A percentile compares a stretch with the other conserved stretches of the same genome.
These are phyloP conservation scores for Adansonia gregorii DNA, from an alignment of 441 rosid genomes.

Conservation along the genomic window DNA sequence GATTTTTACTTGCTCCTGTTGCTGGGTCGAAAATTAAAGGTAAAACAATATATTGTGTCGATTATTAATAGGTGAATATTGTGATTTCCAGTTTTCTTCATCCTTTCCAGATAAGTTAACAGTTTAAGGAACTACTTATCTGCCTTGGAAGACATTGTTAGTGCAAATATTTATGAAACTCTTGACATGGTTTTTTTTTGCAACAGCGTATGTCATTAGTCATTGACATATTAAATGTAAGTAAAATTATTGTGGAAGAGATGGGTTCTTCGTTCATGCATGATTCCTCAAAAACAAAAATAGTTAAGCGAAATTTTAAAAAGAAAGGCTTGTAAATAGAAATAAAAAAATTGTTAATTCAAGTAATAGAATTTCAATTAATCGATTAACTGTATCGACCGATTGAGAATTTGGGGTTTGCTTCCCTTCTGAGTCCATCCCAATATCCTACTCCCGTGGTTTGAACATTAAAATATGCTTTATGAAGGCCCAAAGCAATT, in stretches of 20 bases:
- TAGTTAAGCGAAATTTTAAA: not conserved
- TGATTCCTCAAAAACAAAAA: not conserved
- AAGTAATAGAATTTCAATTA: no score
- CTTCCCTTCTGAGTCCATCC: not conserved
- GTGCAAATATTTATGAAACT: not conserved
- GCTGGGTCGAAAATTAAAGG: slow-evolving; percentile 25
- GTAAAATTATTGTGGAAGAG: not conserved
- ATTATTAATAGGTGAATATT: not conserved
- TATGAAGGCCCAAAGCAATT: not conserved
- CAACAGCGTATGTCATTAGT: not conserved
- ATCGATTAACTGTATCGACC: no score
- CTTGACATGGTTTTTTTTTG: not conserved
- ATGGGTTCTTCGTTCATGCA: not conserved
- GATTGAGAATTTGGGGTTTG: not conserved
- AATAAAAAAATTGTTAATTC: no score
- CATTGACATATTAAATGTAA: not conserved
- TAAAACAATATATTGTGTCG: not conserved
- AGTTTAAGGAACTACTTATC: not conserved
- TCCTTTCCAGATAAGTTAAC: not conserved
- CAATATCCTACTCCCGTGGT: not conserved
- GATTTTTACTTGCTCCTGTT: slow-evolving; percentile 15
- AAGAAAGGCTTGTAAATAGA: no score
- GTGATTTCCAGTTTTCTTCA: not conserved
- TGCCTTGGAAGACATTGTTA: not conserved
- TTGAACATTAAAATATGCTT: not conserved